Conservation (phyloP, 73 alveolate genomes). For the Diophrys sp. region DNA sequence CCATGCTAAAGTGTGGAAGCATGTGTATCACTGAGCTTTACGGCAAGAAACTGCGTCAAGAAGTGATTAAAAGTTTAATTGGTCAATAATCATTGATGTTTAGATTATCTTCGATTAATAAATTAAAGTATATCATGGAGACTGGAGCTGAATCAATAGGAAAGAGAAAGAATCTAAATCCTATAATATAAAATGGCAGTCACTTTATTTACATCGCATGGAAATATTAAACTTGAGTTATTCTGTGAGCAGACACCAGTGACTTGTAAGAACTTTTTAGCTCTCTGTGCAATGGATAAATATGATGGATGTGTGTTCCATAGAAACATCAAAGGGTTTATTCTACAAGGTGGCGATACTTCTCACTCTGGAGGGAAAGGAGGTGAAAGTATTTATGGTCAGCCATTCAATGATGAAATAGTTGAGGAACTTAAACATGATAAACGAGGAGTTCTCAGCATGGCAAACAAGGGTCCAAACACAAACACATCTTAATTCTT, state of each 20-base stretch:
- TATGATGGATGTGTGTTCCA: conserved; percentile 60
- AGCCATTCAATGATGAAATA: conserved; percentile 62
- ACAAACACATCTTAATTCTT: conserved; percentile 64
- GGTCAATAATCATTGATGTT: conserved; percentile 3
- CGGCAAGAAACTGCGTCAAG: conserved; percentile 34
- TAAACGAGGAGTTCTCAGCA: conserved; percentile 64
- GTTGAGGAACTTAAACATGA: conserved; percentile 56
- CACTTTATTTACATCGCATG: conserved; percentile 59
- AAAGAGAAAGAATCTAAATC: background rate
- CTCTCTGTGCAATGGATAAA: conserved; percentile 54
- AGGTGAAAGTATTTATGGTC: conserved; percentile 61
- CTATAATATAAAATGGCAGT: conserved; percentile 47
- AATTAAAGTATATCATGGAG: background rate
- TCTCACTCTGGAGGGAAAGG: conserved; percentile 78
- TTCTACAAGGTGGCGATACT: conserved; percentile 76
- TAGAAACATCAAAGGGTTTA: conserved; percentile 66
- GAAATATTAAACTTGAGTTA: conserved; percentile 63
- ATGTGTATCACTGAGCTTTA: conserved; percentile 52
- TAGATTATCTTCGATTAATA: background rate
- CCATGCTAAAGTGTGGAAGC: conserved; percentile 38
- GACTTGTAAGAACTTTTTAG: conserved; percentile 58
- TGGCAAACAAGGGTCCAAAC: conserved; percentile 68
- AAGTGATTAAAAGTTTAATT: conserved; percentile 24
- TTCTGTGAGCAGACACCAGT: conserved; percentile 54
- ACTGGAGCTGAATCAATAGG: no score